These are phyloP conservation scores for Chlamydomonas sphaeroides DNA, from an alignment of 139 green algal genomes.

Conservation along the genomic window DNA sequence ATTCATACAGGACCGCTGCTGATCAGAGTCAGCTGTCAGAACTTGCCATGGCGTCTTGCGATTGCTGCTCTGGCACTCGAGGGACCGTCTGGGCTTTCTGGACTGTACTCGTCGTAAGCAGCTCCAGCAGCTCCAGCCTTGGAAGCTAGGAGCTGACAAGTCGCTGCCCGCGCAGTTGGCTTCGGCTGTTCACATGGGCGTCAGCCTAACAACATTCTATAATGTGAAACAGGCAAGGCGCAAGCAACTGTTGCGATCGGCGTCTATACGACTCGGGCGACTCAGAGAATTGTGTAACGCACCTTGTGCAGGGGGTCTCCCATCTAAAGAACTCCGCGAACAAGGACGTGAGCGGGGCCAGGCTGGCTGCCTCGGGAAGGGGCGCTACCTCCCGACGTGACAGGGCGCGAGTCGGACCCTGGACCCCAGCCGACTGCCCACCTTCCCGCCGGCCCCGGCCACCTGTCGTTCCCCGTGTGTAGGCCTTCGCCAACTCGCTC, in stretches of 20 bases:
- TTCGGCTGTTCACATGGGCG: neutral
- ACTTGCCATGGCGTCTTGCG: too few relatives aligned
- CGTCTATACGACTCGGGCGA: neutral
- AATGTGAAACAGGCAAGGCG: neutral
- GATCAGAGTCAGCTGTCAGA: too few relatives aligned
- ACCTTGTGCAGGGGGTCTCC: neutral
- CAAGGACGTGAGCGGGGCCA: neutral
- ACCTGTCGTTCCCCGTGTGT: too few relatives aligned
- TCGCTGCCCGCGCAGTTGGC: conserved; percentile 6
- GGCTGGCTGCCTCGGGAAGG: too few relatives aligned
- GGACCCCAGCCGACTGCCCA: neutral
- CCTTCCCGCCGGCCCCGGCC: neutral
- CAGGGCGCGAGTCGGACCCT: neutral
- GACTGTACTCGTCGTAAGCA: too few relatives aligned
- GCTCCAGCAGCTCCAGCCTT: too few relatives aligned
- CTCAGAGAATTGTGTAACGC: neutral
- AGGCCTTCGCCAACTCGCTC: conserved; percentile 13
- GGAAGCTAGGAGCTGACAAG: too few relatives aligned
- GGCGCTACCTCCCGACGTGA: neutral
- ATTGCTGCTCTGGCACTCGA: too few relatives aligned
- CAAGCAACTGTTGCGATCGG: neutral
- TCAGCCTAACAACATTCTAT: conserved; percentile 7
- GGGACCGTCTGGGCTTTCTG: too few relatives aligned
- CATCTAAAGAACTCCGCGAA: neutral
- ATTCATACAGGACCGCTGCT: too few relatives aligned